Conservation (phyloP, 1,284 basidiomycete species). For the Laetiporus sulphureus region DNA sequence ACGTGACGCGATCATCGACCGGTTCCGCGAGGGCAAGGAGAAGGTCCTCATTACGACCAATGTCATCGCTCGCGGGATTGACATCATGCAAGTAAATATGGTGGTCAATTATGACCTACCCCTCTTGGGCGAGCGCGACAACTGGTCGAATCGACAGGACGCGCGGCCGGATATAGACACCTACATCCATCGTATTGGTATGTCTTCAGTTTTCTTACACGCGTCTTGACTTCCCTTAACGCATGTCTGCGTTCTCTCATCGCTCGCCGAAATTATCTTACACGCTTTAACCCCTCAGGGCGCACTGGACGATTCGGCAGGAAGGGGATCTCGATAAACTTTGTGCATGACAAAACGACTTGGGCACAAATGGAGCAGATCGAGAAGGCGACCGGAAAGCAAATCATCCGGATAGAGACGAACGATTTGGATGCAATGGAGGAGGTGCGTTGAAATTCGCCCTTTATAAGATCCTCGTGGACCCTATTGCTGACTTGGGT, state of each 20-base stretch:
- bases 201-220: slow-evolving; percentile 21
- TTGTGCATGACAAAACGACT: slow-evolving; percentile 84
- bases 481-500: slow-evolving; percentile 1
- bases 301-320: slow-evolving; percentile 94
- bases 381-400: slow-evolving; percentile 67
- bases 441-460: slow-evolving; percentile 49
- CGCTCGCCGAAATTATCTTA: too few relatives aligned
- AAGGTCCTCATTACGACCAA: slow-evolving; percentile 99
- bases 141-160: slow-evolving; percentile 32
- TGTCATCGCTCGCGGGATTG: slow-evolving; percentile 97
- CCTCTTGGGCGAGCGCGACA: slow-evolving; percentile 65
- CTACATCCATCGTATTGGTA: slow-evolving; percentile 97
- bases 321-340: slow-evolving; percentile 94
- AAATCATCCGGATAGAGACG: slow-evolving; percentile 79
- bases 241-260: too few relatives aligned
- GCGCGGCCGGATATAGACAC: slow-evolving; percentile 87
- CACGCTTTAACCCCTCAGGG: slow-evolving; percentile 56
- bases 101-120: slow-evolving; percentile 99
- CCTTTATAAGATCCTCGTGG: not conserved
- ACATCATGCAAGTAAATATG: slow-evolving; percentile 99
- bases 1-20: slow-evolving; percentile 90
- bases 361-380: slow-evolving; percentile 85
- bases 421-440: slow-evolving; percentile 88
- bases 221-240: not conserved
- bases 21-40: slow-evolving; percentile 92